Base-by-base conservation (phyloP, 75 land plant genomes). In the Adiantum capillusveneris region DNA sequence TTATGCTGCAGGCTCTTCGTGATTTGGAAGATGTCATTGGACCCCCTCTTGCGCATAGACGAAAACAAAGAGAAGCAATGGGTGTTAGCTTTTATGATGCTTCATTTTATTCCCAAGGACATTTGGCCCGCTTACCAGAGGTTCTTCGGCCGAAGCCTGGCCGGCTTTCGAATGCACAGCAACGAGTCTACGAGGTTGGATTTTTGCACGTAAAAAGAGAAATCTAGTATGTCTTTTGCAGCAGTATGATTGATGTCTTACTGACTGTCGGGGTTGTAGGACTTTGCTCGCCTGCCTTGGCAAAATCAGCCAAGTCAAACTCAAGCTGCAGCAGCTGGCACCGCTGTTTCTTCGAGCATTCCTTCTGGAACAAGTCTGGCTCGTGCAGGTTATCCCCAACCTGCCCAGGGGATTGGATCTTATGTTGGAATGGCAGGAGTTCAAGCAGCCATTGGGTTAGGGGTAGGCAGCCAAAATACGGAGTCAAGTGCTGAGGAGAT, bases 61-160 rank as follows among this genome's bases (percentile, higher is more conserved):
- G 84, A 58, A 85, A 78, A 51, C 82, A 84, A 27, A 79, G 96
- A 56, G 88, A 90, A 21, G 59, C 61, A 17, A 20, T 76, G 44
- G 84, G 79, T 20, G 26, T 84, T n/a, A 56, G 82, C 39, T 78
- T 55, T 53, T 85, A 69, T 71, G 97, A 92, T 62, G 68, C 77
- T 19, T 64, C 54, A 31, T 42, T 75, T 11, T 92, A 83, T 68
- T 53, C 90, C 22, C 82, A 83, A 79, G 82, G 86, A 11, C 58
- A 80, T 22, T 64, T 84, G 60, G 75, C 88, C 39, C 78, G 76
- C 43, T 27, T 95, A 22, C 96, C 99, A 14, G 96, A 90, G 56
- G 81, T 90, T 25, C 90, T 95, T 31, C 96, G 96, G 24, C 96
- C 99, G 13, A 90, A 82, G 57, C 96, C 99, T 48, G 88, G 84